Conservation (phyloP, 805 yeast genomes). For the Hermanozyma aechmeae region DNA sequence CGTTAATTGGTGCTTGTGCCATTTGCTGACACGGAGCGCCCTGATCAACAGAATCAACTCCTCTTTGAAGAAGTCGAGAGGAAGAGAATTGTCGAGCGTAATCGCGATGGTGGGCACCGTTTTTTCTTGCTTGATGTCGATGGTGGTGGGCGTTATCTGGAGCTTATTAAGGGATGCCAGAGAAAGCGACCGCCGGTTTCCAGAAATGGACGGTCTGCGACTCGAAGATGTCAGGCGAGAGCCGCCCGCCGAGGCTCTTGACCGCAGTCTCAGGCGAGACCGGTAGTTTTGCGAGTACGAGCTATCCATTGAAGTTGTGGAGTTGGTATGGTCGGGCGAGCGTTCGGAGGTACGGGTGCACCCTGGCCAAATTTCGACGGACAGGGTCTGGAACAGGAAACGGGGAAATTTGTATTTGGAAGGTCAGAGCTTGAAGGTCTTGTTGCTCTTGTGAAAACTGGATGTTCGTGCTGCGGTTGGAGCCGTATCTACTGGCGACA, state of each 20-base stretch:
- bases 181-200: slow-evolving; percentile 25
- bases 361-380: no score
- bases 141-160: slow-evolving; percentile 16
- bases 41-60: slow-evolving; percentile 63
- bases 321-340: no score
- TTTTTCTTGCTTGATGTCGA: slow-evolving; percentile 20
- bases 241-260: slow-evolving; percentile 22
- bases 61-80: slow-evolving; percentile 75
- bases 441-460: no score
- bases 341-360: no score
- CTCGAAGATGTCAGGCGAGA: slow-evolving; percentile 26
- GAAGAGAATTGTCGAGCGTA: slow-evolving; percentile 65
- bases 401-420: no score
- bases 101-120: slow-evolving; percentile 45
- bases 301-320: no score
- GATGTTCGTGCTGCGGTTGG: no score
- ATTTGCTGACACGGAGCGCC: slow-evolving; percentile 60
- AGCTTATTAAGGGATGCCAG: slow-evolving; percentile 22
- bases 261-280: slow-evolving; percentile 30
- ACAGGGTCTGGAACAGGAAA: no score
- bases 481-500: no score
- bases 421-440: no score
- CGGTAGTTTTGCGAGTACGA: no score
- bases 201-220: slow-evolving; percentile 21
- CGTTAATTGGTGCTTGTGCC: slow-evolving; percentile 53